Conservation (phyloP, 2,329 filamentous ascomycete species). For the Aplosporella prunicola region DNA sequence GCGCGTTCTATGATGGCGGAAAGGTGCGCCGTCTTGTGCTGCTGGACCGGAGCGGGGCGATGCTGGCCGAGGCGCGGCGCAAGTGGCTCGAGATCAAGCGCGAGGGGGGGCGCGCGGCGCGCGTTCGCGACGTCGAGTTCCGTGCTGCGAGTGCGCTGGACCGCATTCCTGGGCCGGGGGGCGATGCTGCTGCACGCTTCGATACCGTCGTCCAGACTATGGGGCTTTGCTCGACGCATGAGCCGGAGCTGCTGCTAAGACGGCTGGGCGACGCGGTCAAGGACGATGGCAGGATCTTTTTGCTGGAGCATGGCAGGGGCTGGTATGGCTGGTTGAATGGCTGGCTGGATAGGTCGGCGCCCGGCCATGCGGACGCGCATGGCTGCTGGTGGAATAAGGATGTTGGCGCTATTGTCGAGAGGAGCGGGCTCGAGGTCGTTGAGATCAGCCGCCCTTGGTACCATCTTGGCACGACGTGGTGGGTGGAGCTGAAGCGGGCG, state of each 20-base stretch:
- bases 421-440: slow-evolving; percentile 40
- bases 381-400: slow-evolving; percentile 47
- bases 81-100: slow-evolving; percentile 38
- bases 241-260: slow-evolving; percentile 34
- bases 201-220: slow-evolving; percentile 44
- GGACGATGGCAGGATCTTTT: slow-evolving; percentile 36
- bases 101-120: slow-evolving; percentile 13
- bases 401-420: slow-evolving; percentile 38
- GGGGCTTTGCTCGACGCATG: slow-evolving; percentile 41
- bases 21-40: slow-evolving; percentile 36
- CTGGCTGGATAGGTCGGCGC: slow-evolving; percentile 36
- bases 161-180: slow-evolving; percentile 33
- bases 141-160: slow-evolving; percentile 36
- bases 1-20: slow-evolving; percentile 34
- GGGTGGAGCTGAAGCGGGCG: slow-evolving; percentile 40
- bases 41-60: slow-evolving; percentile 38
- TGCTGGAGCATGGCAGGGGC: slow-evolving; percentile 43
- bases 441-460: slow-evolving; percentile 30
- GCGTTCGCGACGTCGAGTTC: slow-evolving; percentile 23
- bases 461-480: slow-evolving; percentile 42
- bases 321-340: slow-evolving; percentile 40
- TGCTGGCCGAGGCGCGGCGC: slow-evolving; percentile 39
- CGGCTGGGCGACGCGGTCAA: slow-evolving; percentile 36
- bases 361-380: slow-evolving; percentile 39
- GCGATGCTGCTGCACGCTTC: slow-evolving; percentile 21